Conservation (phyloP, 2,329 filamentous ascomycete species). For the Pseudogymnoascus sp. region DNA sequence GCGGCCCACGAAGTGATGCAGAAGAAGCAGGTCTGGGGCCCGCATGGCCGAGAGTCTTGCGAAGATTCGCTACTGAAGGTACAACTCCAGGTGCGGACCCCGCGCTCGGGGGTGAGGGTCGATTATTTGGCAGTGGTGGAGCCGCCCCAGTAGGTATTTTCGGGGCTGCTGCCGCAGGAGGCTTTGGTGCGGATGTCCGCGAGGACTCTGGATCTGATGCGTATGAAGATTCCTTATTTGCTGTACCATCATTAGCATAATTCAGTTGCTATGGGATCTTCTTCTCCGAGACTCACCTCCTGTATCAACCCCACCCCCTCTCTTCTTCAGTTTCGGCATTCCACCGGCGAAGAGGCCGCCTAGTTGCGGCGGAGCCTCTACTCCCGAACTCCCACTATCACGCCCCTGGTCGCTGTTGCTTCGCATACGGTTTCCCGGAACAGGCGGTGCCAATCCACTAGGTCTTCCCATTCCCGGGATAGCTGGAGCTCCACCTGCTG, state of each 20-base stretch:
- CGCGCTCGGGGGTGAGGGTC: slow-evolving; percentile 39
- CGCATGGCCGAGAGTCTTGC: slow-evolving; percentile 47
- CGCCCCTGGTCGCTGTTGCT: slow-evolving; percentile 73
- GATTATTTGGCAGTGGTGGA: slow-evolving; percentile 51
- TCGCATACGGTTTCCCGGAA: slow-evolving; percentile 60
- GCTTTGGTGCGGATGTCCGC: slow-evolving; percentile 49
- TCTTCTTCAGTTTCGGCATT: slow-evolving; percentile 90
- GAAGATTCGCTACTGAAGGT: slow-evolving; percentile 51
- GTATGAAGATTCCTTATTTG: slow-evolving; percentile 64
- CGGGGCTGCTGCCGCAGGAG: slow-evolving; percentile 41
- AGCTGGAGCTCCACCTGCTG: slow-evolving; percentile 70
- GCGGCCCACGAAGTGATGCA: slow-evolving; percentile 57
- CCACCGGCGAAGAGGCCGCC: slow-evolving; percentile 85
- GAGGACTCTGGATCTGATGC: slow-evolving; percentile 71
- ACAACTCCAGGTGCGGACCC: slow-evolving; percentile 43
- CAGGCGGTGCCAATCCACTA: slow-evolving; percentile 62
- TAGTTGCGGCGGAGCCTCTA: slow-evolving; percentile 67
- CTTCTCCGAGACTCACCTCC: slow-evolving; percentile 42
- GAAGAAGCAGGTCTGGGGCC: slow-evolving; percentile 52
- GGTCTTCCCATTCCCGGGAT: slow-evolving; percentile 59
- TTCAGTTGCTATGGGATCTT: not conserved
- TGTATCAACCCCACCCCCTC: slow-evolving; percentile 71
- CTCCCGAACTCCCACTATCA: slow-evolving; percentile 34
- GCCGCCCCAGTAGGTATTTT: slow-evolving; percentile 51
- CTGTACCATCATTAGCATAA: slow-evolving; percentile 32